Conservation (phyloP, 768 basidiomycete genomes). For the Paxillus involutus region DNA sequence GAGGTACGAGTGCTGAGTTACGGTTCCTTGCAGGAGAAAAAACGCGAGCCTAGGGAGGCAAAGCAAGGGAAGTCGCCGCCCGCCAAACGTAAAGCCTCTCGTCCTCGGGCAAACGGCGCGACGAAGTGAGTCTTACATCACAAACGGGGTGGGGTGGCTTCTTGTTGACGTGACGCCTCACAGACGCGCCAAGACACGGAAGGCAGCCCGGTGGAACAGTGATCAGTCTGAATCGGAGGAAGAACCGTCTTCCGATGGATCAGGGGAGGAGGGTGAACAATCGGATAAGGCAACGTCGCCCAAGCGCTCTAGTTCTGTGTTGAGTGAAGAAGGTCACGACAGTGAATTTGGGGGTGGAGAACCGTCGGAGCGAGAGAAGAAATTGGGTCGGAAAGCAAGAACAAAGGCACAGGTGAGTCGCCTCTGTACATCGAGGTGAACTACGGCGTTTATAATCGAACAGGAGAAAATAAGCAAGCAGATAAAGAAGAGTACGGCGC, state of each 20-base stretch:
- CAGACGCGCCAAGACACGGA: conserved; percentile 30
- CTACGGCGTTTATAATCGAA: conserved; percentile 4
- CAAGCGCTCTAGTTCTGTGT: conserved; percentile 35
- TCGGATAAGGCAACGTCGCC: conserved; percentile 21
- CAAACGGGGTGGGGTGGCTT: not conserved
- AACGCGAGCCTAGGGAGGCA: conserved; percentile 36
- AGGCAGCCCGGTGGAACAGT: conserved; percentile 29
- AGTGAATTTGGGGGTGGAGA: conserved; percentile 29
- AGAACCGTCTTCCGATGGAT: conserved; percentile 18
- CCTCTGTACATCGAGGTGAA: not conserved
- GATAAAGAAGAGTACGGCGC: conserved; percentile 19
- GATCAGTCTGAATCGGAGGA: conserved; percentile 34
- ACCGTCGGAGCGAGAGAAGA: conserved; percentile 32
- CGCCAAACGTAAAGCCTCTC: conserved; percentile 55
- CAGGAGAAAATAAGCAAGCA: conserved; percentile 34
- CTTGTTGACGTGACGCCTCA: conserved; percentile 5
- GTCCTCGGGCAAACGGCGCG: conserved; percentile 26
- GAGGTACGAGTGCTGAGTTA: conserved; percentile 4
- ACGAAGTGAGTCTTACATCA: conserved; percentile 21
- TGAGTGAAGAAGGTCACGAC: conserved; percentile 39
- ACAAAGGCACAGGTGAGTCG: conserved; percentile 39
- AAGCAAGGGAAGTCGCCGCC: conserved; percentile 50
- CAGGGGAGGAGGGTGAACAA: conserved; percentile 42
- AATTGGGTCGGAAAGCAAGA: conserved; percentile 39
- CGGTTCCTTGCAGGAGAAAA: conserved; percentile 34